A percentile compares a stretch with the other conserved stretches of the same genome.
phyloP scores from a whole-genome alignment of 2,329 filamentous ascomycete genomes.

The Scytalidium sp. region DNA sequence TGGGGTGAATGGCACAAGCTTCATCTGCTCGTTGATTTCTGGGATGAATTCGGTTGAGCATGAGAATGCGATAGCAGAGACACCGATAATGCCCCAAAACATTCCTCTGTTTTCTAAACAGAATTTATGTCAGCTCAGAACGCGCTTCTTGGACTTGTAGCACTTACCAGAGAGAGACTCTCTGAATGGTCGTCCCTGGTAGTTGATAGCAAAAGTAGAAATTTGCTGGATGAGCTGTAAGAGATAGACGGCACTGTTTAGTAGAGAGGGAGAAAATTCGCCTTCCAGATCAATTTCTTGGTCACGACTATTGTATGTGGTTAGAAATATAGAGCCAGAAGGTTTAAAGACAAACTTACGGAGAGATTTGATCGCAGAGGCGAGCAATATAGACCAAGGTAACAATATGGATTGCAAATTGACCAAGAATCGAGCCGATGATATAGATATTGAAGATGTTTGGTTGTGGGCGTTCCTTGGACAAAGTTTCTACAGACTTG shows the following conservation, averaged over 20 bases:
- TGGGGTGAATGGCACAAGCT: constrained; percentile 81
- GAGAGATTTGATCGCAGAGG: constrained; percentile 81
- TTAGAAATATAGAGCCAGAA: constrained; percentile 18
- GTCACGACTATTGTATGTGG: constrained; percentile 39
- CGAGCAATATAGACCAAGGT: constrained; percentile 93
- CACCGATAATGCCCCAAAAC: constrained; percentile 94
- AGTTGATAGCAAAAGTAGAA: constrained; percentile 98
- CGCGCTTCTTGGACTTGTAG: not conserved
- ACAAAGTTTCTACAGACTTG: constrained; percentile 90
- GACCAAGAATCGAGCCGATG: constrained; percentile 93
- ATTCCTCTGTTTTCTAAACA: constrained; percentile 73
- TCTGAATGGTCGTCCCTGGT: constrained; percentile 96
- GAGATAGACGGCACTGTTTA: constrained; percentile 96
- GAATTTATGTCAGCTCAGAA: constrained; percentile 7
- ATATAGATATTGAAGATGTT: constrained; percentile 99
- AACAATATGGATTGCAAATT: constrained; percentile 93
- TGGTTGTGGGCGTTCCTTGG: constrained; percentile 94
- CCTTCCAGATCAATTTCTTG: constrained; percentile 83
- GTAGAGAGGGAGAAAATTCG: constrained; percentile 87
- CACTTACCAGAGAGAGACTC: constrained; percentile 72
- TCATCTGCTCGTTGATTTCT: constrained; percentile 90
- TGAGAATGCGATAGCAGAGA: constrained; percentile 85
- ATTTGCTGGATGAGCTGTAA: constrained; percentile 98
- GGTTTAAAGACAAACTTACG: constrained; percentile 54
- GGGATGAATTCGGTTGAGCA: constrained; percentile 95